phyloP scores from a whole-genome alignment of 2,329 filamentous ascomycete species.

The Neonectria faginata region DNA sequence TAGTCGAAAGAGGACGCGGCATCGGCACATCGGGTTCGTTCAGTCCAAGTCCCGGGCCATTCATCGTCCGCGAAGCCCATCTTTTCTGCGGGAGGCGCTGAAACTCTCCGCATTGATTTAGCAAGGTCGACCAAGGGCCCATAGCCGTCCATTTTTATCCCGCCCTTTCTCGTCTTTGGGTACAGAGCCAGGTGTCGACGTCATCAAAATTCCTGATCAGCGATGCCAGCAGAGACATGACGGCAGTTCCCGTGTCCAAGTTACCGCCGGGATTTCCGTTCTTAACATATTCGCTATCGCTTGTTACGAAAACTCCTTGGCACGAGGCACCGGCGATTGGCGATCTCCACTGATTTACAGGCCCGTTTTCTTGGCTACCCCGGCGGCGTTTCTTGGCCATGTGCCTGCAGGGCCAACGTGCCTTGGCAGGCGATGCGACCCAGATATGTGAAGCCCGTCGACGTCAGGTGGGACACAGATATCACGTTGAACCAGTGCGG shows the following conservation, averaged over 20 bases:
- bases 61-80: neutral
- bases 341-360: neutral
- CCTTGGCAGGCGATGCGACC: constrained; percentile 13
- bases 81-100: constrained; percentile 4
- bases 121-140: constrained; percentile 15
- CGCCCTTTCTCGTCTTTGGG: neutral
- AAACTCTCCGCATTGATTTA: constrained; percentile 20
- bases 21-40: constrained; percentile 5
- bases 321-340: constrained; percentile 6
- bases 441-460: neutral
- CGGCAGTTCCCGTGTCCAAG: neutral
- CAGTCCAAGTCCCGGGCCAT: constrained; percentile 10
- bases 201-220: constrained; percentile 6
- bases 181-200: constrained; percentile 7
- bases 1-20: neutral
- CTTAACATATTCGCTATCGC: neutral
- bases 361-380: constrained; percentile 20
- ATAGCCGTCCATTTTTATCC: neutral
- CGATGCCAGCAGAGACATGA: constrained; percentile 14
- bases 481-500: neutral
- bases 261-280: neutral
- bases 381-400: constrained; percentile 14
- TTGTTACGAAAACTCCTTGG: neutral
- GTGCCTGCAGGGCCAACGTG: neutral
- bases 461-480: neutral